These are phyloP conservation scores for Fusarium sp. DNA, from an alignment of 2,329 filamentous ascomycete genomes.

Conservation along the genomic window DNA sequence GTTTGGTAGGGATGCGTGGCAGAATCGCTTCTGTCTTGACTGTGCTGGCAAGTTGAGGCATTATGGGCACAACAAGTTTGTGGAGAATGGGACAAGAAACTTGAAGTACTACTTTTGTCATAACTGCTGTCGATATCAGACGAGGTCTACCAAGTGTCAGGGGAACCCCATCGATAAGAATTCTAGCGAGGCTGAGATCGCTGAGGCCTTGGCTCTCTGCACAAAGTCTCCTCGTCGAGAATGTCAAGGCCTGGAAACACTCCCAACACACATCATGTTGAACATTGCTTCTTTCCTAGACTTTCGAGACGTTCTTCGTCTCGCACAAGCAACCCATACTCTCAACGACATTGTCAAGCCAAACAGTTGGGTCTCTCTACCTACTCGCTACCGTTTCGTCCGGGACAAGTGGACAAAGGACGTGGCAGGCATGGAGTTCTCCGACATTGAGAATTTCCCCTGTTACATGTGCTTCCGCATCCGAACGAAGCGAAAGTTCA, in stretches of 20 bases:
- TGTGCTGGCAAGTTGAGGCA: slow-evolving; percentile 18
- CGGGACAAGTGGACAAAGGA: slow-evolving; percentile 20
- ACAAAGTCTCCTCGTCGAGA: background rate
- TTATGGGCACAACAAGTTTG: slow-evolving; percentile 4
- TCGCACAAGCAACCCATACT: slow-evolving; percentile 4
- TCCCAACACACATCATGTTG: slow-evolving; percentile 24
- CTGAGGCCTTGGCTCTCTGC: background rate
- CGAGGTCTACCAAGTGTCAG: slow-evolving; percentile 22
- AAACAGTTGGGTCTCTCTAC: slow-evolving; percentile 21
- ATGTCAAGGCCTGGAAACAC: slow-evolving; percentile 6
- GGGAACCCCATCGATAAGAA: background rate
- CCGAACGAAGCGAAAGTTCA: slow-evolving; percentile 14
- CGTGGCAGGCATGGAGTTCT: background rate
- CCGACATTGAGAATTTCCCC: slow-evolving; percentile 1
- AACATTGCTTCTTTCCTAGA: slow-evolving; percentile 14
- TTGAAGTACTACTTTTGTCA: slow-evolving; percentile 37
- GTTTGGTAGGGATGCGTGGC: background rate
- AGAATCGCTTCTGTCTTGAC: slow-evolving; percentile 28
- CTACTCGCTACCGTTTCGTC: slow-evolving; percentile 20
- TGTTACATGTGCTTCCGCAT: slow-evolving; percentile 33
- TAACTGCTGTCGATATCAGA: slow-evolving; percentile 29
- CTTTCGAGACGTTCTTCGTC: slow-evolving; percentile 14
- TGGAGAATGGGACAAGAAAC: background rate
- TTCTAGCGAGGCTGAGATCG: background rate
- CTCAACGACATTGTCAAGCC: slow-evolving; percentile 18